Base-by-base conservation (phyloP, 371 early-diverging fungal species). In the Apophysomyces trapeziformis region DNA sequence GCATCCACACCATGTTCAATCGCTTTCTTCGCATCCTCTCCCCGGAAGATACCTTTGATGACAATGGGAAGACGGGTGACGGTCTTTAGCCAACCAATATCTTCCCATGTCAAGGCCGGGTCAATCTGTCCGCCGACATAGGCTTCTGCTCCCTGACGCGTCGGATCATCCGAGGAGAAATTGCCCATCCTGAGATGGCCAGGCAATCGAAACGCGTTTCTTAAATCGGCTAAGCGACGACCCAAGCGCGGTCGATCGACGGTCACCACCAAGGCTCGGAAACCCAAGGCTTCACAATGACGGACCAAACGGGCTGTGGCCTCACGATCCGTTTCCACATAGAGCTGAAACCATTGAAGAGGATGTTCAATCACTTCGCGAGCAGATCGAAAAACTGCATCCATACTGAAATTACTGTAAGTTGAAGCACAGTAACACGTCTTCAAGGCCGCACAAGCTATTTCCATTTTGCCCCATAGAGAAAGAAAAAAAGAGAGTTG, bases 201-300 rank as follows among this genome's bases (percentile, higher is more conserved):
- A 8, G 68, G 68, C 1, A 63, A 6, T 61, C 38, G 44, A 18
- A 41, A 47, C 5, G 70, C 76, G 39, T 61, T 60, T 9, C 67
- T 41, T 38, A 57, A 8, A 70, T 91, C 90, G 37, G 84, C 80
- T 35, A 90, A 83, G 3, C 94, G 85, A 5, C 85, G 71, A 0
- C 92, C 94, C 5, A 92, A 79, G 37, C 81, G 64, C 0, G 93
- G 93, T 7, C 91, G 85, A 68, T 93, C 93, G 0, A 92, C 90
- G 0, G 93, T 93, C 0, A 93, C 77, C 21, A 90, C 88, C 9
- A 93, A 68, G 4, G 86, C 92, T 61, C 84, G 85, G 74, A 75
- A 86, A 1, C 93, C 93, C 0, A 82, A 72, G 35, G 41, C 64
- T 63, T 93, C 90, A 11, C 91, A 91, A 5, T 84, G 69, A 32